Percentiles rank a stretch among this genome's conserved stretches.
phyloP scores from a whole-genome alignment of 2,329 filamentous ascomycete genomes.

The Hysterium pulicare region DNA sequence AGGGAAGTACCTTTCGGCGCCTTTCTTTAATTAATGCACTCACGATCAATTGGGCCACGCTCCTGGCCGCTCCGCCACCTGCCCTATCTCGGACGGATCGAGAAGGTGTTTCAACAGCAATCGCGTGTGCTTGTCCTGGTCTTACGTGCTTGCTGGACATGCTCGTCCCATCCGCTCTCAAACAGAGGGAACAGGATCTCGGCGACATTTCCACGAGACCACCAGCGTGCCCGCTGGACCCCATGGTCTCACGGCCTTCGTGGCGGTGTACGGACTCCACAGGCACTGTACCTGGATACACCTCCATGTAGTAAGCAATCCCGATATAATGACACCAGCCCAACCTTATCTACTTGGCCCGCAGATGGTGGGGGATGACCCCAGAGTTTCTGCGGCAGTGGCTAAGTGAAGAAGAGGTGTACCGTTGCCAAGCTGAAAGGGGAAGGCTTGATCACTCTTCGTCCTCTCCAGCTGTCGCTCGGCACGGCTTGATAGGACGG shows the following conservation, averaged over 20 bases:
- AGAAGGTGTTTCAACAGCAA: conserved; percentile 3
- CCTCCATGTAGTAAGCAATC: no score
- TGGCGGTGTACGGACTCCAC: not conserved
- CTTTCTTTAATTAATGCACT: conserved; percentile 9
- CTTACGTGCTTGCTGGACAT: conserved; percentile 13
- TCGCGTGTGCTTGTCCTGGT: conserved; percentile 6
- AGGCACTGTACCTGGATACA: no score
- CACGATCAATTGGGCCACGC: conserved; percentile 5
- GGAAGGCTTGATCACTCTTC: conserved; percentile 20
- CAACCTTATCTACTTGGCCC: conserved; percentile 3
- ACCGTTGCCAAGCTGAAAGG: conserved; percentile 22
- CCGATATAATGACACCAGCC: conserved; percentile 1
- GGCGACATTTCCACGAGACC: no score
- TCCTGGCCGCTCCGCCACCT: conserved; percentile 5
- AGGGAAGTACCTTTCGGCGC: conserved; percentile 1
- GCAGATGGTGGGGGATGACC: conserved; percentile 3
- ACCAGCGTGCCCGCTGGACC: no score
- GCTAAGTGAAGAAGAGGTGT: conserved; percentile 21
- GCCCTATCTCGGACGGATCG: conserved; percentile 2
- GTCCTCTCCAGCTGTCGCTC: conserved; percentile 10
- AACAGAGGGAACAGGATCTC: no score
- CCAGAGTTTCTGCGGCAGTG: conserved; percentile 17
- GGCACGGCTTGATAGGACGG: conserved; percentile 9
- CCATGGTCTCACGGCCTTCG: not conserved
- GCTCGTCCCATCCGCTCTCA: no score